Percentiles rank a stretch among this genome's conserved stretches.
phyloP scores from a whole-genome alignment of 2,329 filamentous ascomycete species.

The Amylocarpus encephaloides region DNA sequence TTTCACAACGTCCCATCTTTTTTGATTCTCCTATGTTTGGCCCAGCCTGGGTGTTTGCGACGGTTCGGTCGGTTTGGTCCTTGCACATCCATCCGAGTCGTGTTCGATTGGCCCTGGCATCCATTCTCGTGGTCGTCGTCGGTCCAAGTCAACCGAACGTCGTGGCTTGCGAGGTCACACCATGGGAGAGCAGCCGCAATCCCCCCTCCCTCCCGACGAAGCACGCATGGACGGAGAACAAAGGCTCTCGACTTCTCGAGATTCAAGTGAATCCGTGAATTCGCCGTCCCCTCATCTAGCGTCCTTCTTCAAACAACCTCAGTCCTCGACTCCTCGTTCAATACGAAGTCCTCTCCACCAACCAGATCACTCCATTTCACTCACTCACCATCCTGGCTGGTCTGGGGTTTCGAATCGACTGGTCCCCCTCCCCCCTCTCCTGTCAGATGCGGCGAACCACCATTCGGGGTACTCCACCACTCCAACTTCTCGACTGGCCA shows the following conservation, averaged over 20 bases:
- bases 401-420: slow-evolving; percentile 5
- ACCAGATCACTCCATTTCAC: background rate
- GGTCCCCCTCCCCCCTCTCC: background rate
- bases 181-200: too few relatives aligned
- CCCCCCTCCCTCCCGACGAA: too few relatives aligned
- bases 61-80: background rate
- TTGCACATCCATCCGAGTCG: too few relatives aligned
- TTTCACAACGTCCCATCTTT: slow-evolving; percentile 11
- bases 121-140: background rate
- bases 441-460: background rate
- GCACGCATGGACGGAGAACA: too few relatives aligned
- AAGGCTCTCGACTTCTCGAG: too few relatives aligned
- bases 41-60: background rate
- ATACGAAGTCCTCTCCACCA: background rate
- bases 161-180: background rate
- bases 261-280: too few relatives aligned
- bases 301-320: background rate
- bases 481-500: background rate
- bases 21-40: background rate
- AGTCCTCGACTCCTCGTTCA: background rate
- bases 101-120: background rate
- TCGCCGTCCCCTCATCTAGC: too few relatives aligned
- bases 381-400: background rate
- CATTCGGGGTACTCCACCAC: too few relatives aligned
- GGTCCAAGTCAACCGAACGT: background rate